phyloP scores from a whole-genome alignment of 306 rosid species.

The Pyrus pyrifolia region DNA sequence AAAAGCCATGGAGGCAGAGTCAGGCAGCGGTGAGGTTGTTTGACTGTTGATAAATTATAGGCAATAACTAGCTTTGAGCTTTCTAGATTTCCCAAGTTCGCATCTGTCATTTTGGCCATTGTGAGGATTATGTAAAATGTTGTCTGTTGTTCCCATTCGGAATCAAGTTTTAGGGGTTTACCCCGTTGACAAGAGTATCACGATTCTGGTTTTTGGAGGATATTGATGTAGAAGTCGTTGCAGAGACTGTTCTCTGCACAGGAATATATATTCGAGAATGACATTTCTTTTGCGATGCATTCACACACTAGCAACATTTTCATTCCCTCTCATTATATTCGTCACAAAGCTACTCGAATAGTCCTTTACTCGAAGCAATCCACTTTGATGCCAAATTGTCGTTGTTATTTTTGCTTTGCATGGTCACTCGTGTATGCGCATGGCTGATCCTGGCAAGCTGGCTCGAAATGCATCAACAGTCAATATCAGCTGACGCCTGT shows the following conservation, averaged over 20 bases:
- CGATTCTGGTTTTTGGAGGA: neutral
- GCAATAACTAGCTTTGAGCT: neutral
- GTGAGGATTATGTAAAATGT: neutral
- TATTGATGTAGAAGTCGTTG: neutral
- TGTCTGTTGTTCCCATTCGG: neutral
- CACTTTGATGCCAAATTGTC: neutral
- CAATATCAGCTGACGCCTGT: neutral
- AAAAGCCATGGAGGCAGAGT: slow-evolving; percentile 21
- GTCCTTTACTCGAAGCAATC: neutral
- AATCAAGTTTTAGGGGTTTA: neutral
- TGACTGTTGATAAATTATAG: slow-evolving; percentile 8
- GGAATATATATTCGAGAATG: neutral
- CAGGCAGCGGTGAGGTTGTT: slow-evolving; percentile 1
- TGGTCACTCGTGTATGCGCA: too few relatives aligned
- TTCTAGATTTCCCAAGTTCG: neutral
- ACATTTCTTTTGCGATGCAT: neutral
- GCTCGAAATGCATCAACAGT: neutral
- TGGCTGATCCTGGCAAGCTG: neutral
- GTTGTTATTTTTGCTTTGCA: too few relatives aligned
- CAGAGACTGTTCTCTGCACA: neutral
- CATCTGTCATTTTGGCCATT: neutral
- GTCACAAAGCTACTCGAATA: neutral
- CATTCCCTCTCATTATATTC: neutral
- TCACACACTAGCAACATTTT: neutral
- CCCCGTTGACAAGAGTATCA: neutral